Conservation (phyloP, 1,139 yeast species). For the Waltiozyma solani region DNA sequence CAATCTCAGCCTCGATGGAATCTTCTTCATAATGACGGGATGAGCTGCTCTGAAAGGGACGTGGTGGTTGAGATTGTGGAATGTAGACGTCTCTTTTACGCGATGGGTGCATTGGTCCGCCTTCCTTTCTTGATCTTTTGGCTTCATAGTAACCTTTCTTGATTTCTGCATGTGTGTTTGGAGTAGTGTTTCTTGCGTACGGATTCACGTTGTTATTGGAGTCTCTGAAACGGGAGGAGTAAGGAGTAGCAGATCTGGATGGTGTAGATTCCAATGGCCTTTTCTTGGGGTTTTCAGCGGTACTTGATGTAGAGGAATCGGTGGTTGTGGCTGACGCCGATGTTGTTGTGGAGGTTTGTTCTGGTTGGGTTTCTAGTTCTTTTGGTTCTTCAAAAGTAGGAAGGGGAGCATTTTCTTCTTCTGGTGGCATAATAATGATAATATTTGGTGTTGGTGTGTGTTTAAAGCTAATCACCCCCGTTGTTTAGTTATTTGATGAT, state of each 20-base stretch:
- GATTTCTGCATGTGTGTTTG: background rate
- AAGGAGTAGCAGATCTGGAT: too few relatives aligned
- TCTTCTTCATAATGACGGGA: background rate
- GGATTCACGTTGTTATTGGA: background rate
- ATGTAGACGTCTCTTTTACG: background rate
- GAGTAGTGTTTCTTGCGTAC: background rate
- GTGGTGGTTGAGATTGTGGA: background rate
- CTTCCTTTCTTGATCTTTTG: background rate
- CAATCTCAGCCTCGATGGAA: slow-evolving; percentile 8
- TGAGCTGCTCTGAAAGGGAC: background rate
- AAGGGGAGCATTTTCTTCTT: too few relatives aligned
- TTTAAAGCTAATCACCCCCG: too few relatives aligned
- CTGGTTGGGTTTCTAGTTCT: too few relatives aligned
- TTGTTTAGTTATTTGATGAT: too few relatives aligned
- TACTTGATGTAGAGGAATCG: too few relatives aligned
- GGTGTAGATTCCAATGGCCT: slow-evolving; percentile 4
- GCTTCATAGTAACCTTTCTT: background rate
- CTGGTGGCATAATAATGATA: too few relatives aligned
- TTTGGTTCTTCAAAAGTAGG: too few relatives aligned
- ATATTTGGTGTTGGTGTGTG: too few relatives aligned
- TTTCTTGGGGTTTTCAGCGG: too few relatives aligned
- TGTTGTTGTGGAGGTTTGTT: too few relatives aligned
- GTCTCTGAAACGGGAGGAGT: background rate
- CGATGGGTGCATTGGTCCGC: background rate
- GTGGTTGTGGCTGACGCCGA: too few relatives aligned